These are phyloP conservation scores for Vigna unguiculata DNA, from an alignment of 306 rosid genomes.

Conservation along the genomic window DNA sequence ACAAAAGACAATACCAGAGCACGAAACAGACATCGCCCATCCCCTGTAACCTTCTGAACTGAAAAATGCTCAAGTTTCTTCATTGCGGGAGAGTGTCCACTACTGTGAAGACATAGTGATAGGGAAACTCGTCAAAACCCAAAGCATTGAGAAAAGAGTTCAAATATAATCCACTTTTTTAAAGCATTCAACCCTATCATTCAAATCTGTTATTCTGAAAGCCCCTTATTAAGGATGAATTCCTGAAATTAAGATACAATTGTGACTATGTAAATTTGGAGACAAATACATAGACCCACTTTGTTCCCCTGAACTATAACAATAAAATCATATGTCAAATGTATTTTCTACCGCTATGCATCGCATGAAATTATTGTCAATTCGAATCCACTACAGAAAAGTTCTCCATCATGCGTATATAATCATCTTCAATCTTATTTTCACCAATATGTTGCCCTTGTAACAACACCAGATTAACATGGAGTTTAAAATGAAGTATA, in stretches of 20 bases:
- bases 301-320: background rate
- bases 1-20: constrained; percentile 67
- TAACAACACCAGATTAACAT: background rate
- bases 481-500: background rate
- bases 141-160: constrained; percentile 22
- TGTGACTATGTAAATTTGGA: background rate
- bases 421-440: background rate
- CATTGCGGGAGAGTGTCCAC: constrained; percentile 68
- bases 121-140: constrained; percentile 1
- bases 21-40: constrained; percentile 91
- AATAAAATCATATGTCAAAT: background rate
- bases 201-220: constrained; percentile 21
- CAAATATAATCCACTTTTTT: background rate
- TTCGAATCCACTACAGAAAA: background rate
- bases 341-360: background rate
- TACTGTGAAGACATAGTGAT: constrained; percentile 43
- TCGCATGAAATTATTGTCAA: background rate
- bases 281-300: constrained; percentile 6
- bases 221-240: constrained; percentile 20
- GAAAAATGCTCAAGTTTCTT: constrained; percentile 72
- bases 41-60: constrained; percentile 87
- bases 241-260: background rate
- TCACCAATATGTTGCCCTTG: background rate
- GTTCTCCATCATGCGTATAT: background rate
- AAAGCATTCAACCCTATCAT: constrained; percentile 26